A percentile compares a stretch with the other conserved stretches of the same genome.
These are phyloP conservation scores for Entophlyctis luteolus DNA, from an alignment of 192 early-diverging fungal species.

Conservation along the genomic window DNA sequence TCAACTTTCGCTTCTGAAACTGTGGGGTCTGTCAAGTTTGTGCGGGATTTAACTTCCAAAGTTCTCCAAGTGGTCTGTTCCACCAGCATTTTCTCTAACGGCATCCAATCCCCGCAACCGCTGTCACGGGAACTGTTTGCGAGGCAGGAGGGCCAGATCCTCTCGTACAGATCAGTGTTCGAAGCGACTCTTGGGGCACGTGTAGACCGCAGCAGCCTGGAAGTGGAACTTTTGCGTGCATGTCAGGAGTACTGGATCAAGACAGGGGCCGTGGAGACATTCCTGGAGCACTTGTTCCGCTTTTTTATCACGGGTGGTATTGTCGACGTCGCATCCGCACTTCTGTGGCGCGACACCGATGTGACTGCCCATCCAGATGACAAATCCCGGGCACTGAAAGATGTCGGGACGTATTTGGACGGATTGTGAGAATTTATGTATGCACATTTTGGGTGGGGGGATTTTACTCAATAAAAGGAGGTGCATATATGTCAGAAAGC, in stretches of 20 bases:
- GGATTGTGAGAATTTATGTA: not conserved
- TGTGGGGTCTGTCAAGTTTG: conserved; percentile 4
- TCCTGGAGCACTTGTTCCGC: conserved; percentile 44
- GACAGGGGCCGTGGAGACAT: conserved; percentile 17
- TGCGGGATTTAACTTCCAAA: conserved; percentile 13
- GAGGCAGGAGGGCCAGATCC: conserved; percentile 27
- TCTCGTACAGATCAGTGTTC: conserved; percentile 20
- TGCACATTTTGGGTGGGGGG: not conserved
- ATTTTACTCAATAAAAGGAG: not conserved
- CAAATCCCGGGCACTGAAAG: conserved; percentile 19
- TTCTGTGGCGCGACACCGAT: conserved; percentile 21
- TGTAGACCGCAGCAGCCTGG: not conserved
- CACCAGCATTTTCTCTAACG: conserved; percentile 28
- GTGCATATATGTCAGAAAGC: no score
- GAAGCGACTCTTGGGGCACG: not conserved
- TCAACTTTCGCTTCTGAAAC: not conserved
- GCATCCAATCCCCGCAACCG: conserved; percentile 16
- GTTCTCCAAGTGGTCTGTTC: conserved; percentile 17
- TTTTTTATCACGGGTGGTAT: conserved; percentile 34
- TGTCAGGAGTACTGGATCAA: conserved; percentile 25
- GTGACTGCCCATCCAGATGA: conserved; percentile 12
- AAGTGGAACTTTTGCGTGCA: conserved; percentile 27
- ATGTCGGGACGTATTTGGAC: conserved; percentile 30
- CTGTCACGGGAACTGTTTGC: conserved; percentile 19
- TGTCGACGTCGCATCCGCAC: conserved; percentile 29